Evolutionary conservation across 1,139 yeast species (phyloP).

Genomic region (Saccharomyces hybrid): DNA sequence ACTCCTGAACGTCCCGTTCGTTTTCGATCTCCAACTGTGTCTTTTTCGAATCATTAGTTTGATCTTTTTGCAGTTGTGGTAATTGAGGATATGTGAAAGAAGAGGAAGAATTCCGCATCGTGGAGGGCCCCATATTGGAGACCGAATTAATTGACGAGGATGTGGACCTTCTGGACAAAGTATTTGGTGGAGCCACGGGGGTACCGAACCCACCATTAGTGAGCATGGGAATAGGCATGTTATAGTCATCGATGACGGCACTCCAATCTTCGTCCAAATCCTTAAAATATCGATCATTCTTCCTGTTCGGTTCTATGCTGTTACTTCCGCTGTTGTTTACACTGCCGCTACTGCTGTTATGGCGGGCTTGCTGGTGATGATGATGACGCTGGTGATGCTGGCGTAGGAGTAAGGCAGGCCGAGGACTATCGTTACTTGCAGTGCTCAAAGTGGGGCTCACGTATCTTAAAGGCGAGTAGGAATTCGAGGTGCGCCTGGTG

Average conservation of each 20-base stretch:
- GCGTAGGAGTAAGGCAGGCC: slow-evolving; percentile 8
- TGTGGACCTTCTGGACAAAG: slow-evolving; percentile 7
- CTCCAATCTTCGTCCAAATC: slow-evolving; percentile 92
- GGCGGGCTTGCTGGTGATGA: slow-evolving; percentile 11
- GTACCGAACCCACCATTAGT: slow-evolving; percentile 28
- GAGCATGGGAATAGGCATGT: slow-evolving; percentile 36
- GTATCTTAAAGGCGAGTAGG: slow-evolving; percentile 24
- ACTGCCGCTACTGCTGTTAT: slow-evolving; percentile 10
- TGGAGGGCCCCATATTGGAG: slow-evolving; percentile 13
- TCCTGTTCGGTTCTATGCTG: slow-evolving; percentile 17
- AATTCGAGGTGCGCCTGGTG: slow-evolving; percentile 15
- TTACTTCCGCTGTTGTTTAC: slow-evolving; percentile 8
- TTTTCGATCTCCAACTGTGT: slow-evolving; percentile 25
- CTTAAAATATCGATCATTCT: slow-evolving; percentile 35
- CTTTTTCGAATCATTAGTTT: slow-evolving; percentile 23
- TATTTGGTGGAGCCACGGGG: slow-evolving; percentile 1
- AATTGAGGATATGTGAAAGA: slow-evolving; percentile 27
- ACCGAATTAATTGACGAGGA: slow-evolving; percentile 11
- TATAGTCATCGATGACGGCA: slow-evolving; percentile 55
- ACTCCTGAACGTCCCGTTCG: slow-evolving; percentile 42
- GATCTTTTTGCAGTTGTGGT: slow-evolving; percentile 25
- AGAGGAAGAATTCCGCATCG: slow-evolving; percentile 9
- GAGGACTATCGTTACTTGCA: slow-evolving; percentile 14
- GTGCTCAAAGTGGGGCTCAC: slow-evolving; percentile 14
- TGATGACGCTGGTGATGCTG: slow-evolving; percentile 6